phyloP scores from a whole-genome alignment of 176 grass and related monocot species.

The Oropetium thomaeum region DNA sequence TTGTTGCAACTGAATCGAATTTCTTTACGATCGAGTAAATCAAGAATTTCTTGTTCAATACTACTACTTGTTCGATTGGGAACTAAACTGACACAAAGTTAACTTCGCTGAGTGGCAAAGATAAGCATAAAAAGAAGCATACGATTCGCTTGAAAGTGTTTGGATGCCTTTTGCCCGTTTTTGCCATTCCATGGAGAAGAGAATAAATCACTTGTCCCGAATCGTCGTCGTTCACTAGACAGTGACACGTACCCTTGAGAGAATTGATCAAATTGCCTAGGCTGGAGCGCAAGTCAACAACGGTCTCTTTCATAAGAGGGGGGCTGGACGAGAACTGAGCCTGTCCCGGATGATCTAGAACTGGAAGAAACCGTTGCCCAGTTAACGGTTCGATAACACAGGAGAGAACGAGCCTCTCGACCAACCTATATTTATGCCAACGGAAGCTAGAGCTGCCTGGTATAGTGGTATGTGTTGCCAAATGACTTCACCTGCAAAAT shows the following conservation, averaged over 20 bases:
- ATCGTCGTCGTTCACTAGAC: neutral
- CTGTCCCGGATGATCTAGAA: neutral
- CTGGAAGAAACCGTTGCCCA: neutral
- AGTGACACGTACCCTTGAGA: neutral
- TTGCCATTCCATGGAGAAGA: neutral
- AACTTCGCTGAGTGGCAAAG: too few species aligned
- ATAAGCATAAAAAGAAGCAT: neutral
- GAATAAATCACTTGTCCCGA: neutral
- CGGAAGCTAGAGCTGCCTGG: too few species aligned
- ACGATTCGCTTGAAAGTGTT: neutral
- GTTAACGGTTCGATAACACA: too few species aligned
- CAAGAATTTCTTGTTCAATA: neutral
- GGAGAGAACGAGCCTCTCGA: too few species aligned
- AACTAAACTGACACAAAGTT: too few species aligned
- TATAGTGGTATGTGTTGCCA: too few species aligned
- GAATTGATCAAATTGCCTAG: too few species aligned
- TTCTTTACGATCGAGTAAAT: too few species aligned
- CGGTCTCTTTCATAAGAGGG: neutral
- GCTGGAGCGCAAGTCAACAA: neutral
- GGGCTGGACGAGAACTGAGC: neutral
- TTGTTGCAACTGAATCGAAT: neutral
- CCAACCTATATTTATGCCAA: too few species aligned
- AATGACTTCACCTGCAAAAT: neutral
- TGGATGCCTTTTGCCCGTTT: neutral
- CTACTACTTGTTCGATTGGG: neutral